Base-by-base conservation (phyloP, 352 stramenopile species). In the Phytophthora idaei region DNA sequence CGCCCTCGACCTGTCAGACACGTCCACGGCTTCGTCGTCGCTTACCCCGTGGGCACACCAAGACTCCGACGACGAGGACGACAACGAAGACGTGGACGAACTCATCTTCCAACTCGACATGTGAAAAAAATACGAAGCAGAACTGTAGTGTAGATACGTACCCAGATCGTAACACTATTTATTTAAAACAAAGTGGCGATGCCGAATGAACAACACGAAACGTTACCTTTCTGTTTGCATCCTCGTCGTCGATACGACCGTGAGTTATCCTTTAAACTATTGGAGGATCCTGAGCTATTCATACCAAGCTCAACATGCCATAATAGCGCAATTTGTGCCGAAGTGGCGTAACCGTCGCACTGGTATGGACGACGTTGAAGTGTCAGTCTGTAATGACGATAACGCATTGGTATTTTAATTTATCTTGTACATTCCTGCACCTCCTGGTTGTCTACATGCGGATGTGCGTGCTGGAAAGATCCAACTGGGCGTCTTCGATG, bases 31-130 rank as follows among this genome's bases (percentile, higher is more conserved):
- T 11, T 81, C 69, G 32, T 76, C 73, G 10, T 78, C 65, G 11
- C 34, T 69, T 27, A 36, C 53, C 10, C 34, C 65, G 0, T 73
- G 65, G 63, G 31, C 57, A 0, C 58, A 62, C 7, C 52, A 67
- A 17, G 56, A 68, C 5, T 46, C 25, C 32, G 64, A 72, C 12
- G 57, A 70, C 17, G 59, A 70, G n/a, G 17, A 39, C 3, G 60
- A 65, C 21, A 21, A 21, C 17, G 36, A 70, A 1, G 56, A 69
- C 17, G 31, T 54, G 10, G 50, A 77, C 31, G 60, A 70, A 46
- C 73, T 80, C 57, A 80, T 80, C 50, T 80, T 80, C 34, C 69
- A 77, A 31, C 69, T 80, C 34, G 73, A 80, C 34, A 69, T 80
- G 56, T 79, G 48, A 73, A 60, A 27, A 52, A 47, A 21, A 27